A percentile compares a stretch with the other conserved stretches of the same genome.
Evolutionary conservation across 2,329 filamentous ascomycete genomes (phyloP).

Genomic region (Aspergillus texensis): DNA sequence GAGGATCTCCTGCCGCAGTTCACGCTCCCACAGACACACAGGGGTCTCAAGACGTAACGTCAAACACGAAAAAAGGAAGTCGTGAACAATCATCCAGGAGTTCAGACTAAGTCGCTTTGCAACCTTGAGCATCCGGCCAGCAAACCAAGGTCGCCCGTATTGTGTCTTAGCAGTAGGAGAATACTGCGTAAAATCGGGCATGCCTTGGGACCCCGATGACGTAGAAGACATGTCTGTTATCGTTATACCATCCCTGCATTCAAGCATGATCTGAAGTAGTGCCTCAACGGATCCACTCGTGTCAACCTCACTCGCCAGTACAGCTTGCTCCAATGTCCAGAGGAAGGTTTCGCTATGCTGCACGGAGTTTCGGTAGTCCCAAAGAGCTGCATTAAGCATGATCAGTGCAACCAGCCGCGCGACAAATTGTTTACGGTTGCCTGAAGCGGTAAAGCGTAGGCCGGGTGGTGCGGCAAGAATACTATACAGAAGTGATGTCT

Average conservation of each 20-base stretch:
- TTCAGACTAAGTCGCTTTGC: slow-evolving; percentile 38
- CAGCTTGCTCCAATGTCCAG: slow-evolving; percentile 31
- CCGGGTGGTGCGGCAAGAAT: slow-evolving; percentile 38
- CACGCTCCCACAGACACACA: slow-evolving; percentile 34
- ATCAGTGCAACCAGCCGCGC: slow-evolving; percentile 39
- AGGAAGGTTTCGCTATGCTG: slow-evolving; percentile 36
- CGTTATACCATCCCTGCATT: slow-evolving; percentile 33
- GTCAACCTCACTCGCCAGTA: slow-evolving; percentile 40
- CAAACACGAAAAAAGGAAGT: slow-evolving; percentile 41
- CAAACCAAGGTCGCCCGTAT: slow-evolving; percentile 42
- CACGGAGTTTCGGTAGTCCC: slow-evolving; percentile 42
- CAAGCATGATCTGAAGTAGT: slow-evolving; percentile 42
- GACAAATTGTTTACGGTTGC: slow-evolving; percentile 43
- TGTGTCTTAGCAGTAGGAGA: slow-evolving; percentile 26
- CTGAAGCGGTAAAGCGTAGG: slow-evolving; percentile 36
- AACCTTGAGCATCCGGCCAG: slow-evolving; percentile 44
- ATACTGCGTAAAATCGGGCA: slow-evolving; percentile 34
- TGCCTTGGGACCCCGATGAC: not conserved
- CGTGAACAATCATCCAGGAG: slow-evolving; percentile 39
- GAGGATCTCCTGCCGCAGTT: slow-evolving; percentile 40
- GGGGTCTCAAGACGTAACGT: slow-evolving; percentile 30
- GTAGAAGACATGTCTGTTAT: not conserved
- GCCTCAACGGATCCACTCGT: slow-evolving; percentile 43
- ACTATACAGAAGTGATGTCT: slow-evolving; percentile 33
- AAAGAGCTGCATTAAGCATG: slow-evolving; percentile 43